phyloP scores from a whole-genome alignment of 139 green algal genomes.

The Micromonas pusilla region DNA sequence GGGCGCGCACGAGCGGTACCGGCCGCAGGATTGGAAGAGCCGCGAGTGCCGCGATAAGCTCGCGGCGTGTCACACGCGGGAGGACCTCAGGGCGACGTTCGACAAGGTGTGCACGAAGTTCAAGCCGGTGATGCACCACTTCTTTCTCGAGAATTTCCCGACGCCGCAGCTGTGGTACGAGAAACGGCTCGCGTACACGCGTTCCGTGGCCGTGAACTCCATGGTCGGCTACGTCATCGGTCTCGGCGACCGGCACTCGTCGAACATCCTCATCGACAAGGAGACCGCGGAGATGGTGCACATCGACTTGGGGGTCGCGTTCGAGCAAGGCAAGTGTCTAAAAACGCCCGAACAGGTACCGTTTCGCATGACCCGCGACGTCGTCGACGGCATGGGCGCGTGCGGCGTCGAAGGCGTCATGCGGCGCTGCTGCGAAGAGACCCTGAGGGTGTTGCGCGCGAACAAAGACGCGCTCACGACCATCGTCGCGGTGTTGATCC shows the following conservation, averaged over 20 bases:
- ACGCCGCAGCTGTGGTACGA: slow-evolving; percentile 67
- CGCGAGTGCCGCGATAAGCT: slow-evolving; percentile 29
- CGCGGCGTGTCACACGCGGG: not conserved
- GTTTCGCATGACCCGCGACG: slow-evolving; percentile 86
- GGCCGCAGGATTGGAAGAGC: slow-evolving; percentile 28
- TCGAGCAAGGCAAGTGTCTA: slow-evolving; percentile 81
- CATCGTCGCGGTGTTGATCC: slow-evolving; percentile 35
- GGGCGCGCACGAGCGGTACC: slow-evolving; percentile 42
- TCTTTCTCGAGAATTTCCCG: slow-evolving; percentile 84
- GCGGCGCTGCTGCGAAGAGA: slow-evolving; percentile 79
- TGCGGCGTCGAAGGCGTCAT: slow-evolving; percentile 82
- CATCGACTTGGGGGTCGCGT: slow-evolving; percentile 96
- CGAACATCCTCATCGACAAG: slow-evolving; percentile 87
- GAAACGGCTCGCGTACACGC: slow-evolving; percentile 63
- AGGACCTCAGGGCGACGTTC: slow-evolving; percentile 37
- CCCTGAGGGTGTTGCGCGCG: slow-evolving; percentile 55
- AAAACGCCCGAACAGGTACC: slow-evolving; percentile 86
- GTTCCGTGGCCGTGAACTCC: slow-evolving; percentile 68
- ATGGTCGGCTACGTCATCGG: slow-evolving; percentile 86
- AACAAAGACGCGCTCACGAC: slow-evolving; percentile 25
- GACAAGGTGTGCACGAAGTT: slow-evolving; percentile 52
- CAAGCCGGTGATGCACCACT: slow-evolving; percentile 78
- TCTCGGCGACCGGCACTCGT: slow-evolving; percentile 78
- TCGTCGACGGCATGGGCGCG: slow-evolving; percentile 90
- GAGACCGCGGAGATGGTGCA: slow-evolving; percentile 82